Conservation (phyloP, 352 stramenopile species). For the Phytophthora citricola region DNA sequence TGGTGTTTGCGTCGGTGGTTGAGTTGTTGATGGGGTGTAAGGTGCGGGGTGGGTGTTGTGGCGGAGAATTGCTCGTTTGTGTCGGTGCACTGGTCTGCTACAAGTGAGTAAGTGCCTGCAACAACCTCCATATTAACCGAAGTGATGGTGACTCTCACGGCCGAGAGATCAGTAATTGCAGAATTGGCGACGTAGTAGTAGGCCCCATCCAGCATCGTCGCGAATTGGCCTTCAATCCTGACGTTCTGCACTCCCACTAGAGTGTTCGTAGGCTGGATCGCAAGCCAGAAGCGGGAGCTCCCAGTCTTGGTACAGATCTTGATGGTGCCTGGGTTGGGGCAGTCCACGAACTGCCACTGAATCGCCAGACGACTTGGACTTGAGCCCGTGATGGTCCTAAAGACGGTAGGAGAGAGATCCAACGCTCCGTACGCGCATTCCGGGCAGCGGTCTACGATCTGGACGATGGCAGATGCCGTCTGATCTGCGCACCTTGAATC, state of each 20-base stretch:
- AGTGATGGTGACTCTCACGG: slow-evolving; percentile 38
- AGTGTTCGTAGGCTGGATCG: slow-evolving; percentile 49
- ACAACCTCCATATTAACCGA: slow-evolving; percentile 40
- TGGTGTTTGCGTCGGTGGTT: neutral
- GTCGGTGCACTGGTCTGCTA: slow-evolving; percentile 38
- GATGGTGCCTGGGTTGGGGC: slow-evolving; percentile 34
- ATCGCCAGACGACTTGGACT: slow-evolving; percentile 37
- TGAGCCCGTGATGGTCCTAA: slow-evolving; percentile 40
- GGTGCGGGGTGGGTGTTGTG: neutral
- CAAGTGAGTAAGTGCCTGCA: slow-evolving; percentile 32
- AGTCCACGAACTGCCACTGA: slow-evolving; percentile 54
- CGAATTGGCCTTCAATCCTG: slow-evolving; percentile 37
- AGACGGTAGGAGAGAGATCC: slow-evolving; percentile 42
- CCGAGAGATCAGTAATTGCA: slow-evolving; percentile 15
- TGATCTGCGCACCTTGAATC: slow-evolving; percentile 32
- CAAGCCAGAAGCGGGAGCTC: slow-evolving; percentile 46
- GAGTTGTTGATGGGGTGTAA: neutral
- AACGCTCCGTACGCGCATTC: slow-evolving; percentile 49
- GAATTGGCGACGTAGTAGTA: slow-evolving; percentile 49
- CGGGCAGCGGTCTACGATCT: slow-evolving; percentile 49
- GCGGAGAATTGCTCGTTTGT: slow-evolving; percentile 40
- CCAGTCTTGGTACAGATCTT: slow-evolving; percentile 51
- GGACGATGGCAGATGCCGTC: slow-evolving; percentile 24
- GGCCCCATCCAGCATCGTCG: slow-evolving; percentile 34
- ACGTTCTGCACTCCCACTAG: slow-evolving; percentile 43